These are phyloP conservation scores for Candida buenavistaensis DNA, from an alignment of 1,139 yeast genomes.

Conservation along the genomic window DNA sequence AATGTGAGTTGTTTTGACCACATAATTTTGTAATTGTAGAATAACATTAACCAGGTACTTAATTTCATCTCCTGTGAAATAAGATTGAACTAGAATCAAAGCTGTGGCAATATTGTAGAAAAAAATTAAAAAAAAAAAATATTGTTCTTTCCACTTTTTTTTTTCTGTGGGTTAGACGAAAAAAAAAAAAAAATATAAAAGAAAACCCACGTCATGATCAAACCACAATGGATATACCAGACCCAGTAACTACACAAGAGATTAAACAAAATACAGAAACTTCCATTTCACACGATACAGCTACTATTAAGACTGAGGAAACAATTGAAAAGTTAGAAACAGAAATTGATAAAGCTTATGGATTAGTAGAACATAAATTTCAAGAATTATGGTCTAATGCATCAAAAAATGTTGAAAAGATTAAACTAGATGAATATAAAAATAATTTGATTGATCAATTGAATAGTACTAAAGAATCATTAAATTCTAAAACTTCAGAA, in stretches of 20 bases:
- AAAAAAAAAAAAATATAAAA: too few relatives aligned
- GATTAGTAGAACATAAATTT: conserved; percentile 43
- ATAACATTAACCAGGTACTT: too few relatives aligned
- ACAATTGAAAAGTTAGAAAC: conserved; percentile 50
- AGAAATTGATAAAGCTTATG: conserved; percentile 55
- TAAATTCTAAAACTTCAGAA: conserved; percentile 18
- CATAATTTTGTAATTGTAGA: too few relatives aligned
- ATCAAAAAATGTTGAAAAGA: conserved; percentile 35
- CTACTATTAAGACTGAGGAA: conserved; percentile 39
- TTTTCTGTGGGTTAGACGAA: too few relatives aligned
- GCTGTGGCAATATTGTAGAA: too few relatives aligned
- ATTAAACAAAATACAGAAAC: conserved; percentile 11
- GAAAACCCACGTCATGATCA: neutral
- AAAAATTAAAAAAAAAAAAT: too few relatives aligned
- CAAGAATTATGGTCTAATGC: conserved; percentile 39
- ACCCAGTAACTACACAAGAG: conserved; percentile 25
- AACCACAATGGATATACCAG: conserved; percentile 31
- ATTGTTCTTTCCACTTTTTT: too few relatives aligned
- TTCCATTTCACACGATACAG: conserved; percentile 1
- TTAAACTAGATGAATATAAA: conserved; percentile 43
- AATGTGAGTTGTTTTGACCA: too few relatives aligned
- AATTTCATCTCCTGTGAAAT: too few relatives aligned
- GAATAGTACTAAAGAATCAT: conserved; percentile 29
- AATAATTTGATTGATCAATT: conserved; percentile 36
- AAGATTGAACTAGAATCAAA: too few relatives aligned